These are phyloP conservation scores for Adansonia gregorii DNA, from an alignment of 441 rosid species.

Conservation along the genomic window DNA sequence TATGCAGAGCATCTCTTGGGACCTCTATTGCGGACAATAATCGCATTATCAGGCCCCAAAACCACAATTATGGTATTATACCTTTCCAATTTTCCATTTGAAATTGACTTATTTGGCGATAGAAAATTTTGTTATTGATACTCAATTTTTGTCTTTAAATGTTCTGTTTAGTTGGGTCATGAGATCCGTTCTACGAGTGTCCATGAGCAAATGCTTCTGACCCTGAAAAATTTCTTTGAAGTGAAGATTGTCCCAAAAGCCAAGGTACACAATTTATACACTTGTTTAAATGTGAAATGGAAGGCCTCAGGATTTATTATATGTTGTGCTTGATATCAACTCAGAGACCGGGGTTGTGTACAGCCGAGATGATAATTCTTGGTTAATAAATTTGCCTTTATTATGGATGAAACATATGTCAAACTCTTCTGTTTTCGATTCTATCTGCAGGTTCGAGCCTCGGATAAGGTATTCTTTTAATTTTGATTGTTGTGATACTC, in stretches of 20 bases:
- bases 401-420: background rate
- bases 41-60: constrained; percentile 82
- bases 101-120: background rate
- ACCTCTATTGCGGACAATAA: constrained; percentile 69
- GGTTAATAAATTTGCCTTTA: background rate
- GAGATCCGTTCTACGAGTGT: constrained; percentile 86
- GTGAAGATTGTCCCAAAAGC: constrained; percentile 73
- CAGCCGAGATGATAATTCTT: background rate
- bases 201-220: constrained; percentile 83
- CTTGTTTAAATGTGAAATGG: constrained; percentile 2
- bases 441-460: constrained; percentile 17
- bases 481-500: background rate
- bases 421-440: background rate
- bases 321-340: background rate
- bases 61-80: constrained; percentile 69
- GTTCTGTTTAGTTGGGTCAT: constrained; percentile 68
- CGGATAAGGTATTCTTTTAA: background rate
- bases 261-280: constrained; percentile 51
- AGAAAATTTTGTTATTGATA: constrained; percentile 1
- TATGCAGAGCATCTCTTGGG: constrained; percentile 94
- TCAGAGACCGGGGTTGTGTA: background rate
- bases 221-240: constrained; percentile 78
- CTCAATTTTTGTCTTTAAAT: constrained; percentile 22
- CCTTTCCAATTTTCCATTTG: background rate
- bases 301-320: background rate